These are phyloP conservation scores for Russula brevipes DNA, from an alignment of 768 basidiomycete species.

Conservation along the genomic window DNA sequence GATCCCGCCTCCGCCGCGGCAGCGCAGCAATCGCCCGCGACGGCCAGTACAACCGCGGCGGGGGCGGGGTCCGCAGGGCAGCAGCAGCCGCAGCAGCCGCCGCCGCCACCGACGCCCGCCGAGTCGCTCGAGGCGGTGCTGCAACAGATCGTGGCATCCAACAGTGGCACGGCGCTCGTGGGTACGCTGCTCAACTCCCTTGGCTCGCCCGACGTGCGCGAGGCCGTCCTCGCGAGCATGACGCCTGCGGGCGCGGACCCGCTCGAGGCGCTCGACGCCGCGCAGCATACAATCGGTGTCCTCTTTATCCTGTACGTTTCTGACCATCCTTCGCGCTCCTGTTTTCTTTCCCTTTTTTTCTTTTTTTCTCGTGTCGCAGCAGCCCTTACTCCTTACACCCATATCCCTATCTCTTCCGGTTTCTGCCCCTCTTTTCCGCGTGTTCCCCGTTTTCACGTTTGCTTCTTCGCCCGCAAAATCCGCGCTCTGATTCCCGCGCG, in stretches of 20 bases:
- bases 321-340: no score
- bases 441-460: no score
- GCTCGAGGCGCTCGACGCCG: constrained; percentile 15
- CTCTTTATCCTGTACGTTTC: constrained; percentile 19
- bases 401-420: no score
- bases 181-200: neutral
- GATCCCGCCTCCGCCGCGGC: neutral
- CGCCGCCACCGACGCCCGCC: neutral
- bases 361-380: neutral
- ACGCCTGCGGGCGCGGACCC: constrained; percentile 14
- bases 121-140: constrained; percentile 10
- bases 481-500: no score
- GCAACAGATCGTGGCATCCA: constrained; percentile 12
- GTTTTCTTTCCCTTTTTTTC: neutral
- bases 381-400: no score
- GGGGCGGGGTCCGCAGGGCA: neutral
- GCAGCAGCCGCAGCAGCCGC: neutral
- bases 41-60: neutral
- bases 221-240: constrained; percentile 1
- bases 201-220: constrained; percentile 7
- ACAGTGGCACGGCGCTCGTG: constrained; percentile 3
- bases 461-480: no score
- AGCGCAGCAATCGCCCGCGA: neutral
- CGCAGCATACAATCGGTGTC: constrained; percentile 13
- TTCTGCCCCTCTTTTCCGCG: no score